These are phyloP conservation scores for Lepidium africanum DNA, from an alignment of 345 rosid species.

Conservation along the genomic window DNA sequence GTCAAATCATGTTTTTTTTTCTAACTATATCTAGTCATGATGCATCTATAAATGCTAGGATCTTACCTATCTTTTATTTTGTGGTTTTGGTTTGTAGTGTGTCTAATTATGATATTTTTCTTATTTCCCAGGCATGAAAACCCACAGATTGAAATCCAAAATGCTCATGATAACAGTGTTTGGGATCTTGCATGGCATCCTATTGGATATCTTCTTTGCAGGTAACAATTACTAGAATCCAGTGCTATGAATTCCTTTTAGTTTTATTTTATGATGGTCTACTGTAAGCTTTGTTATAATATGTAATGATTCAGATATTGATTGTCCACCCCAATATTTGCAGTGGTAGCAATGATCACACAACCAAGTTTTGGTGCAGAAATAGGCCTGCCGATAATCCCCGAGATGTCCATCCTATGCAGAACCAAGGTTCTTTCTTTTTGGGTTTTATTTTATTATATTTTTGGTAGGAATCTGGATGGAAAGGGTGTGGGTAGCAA, in stretches of 20 bases:
- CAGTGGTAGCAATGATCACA: slow-evolving; percentile 97
- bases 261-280: not conserved
- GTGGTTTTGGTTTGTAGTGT: not conserved
- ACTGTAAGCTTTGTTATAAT: not conserved
- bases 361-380: slow-evolving; percentile 98
- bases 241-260: not conserved
- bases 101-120: slow-evolving; percentile 13
- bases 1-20: slow-evolving; percentile 2
- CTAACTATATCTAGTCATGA: not conserved
- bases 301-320: slow-evolving; percentile 4
- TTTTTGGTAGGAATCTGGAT: not conserved
- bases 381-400: slow-evolving; percentile 92
- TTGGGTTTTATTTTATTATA: not conserved
- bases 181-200: slow-evolving; percentile 99
- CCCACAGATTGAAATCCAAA: slow-evolving; percentile 79
- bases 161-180: slow-evolving; percentile 88
- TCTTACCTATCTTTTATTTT: not conserved
- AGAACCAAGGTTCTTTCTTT: slow-evolving; percentile 56
- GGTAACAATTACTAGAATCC: slow-evolving; percentile 36
- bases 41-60: not conserved
- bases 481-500: not conserved
- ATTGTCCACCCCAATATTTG: slow-evolving; percentile 28
- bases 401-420: slow-evolving; percentile 68
- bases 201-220: slow-evolving; percentile 96
- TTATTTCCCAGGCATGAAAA: slow-evolving; percentile 72